These are phyloP conservation scores for Talaromyces nanjingensis DNA, from an alignment of 495 filamentous ascomycete species.

Conservation along the genomic window DNA sequence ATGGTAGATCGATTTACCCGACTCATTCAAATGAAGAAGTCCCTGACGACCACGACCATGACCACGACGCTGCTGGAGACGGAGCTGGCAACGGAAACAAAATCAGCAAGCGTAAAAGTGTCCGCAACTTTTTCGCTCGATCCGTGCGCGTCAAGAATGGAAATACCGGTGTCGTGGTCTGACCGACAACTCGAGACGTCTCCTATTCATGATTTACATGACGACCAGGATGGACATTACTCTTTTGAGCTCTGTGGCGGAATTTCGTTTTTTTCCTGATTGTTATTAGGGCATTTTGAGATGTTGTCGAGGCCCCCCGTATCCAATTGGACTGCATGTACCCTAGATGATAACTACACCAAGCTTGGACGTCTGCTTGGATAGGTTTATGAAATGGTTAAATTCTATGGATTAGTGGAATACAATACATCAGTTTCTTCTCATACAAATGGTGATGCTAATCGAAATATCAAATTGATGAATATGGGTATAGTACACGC, in stretches of 20 bases:
- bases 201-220: neutral
- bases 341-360: neutral
- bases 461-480: neutral
- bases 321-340: neutral
- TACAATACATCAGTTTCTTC: neutral
- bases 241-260: neutral
- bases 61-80: neutral
- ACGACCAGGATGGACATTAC: neutral
- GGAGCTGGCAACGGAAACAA: neutral
- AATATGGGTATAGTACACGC: neutral
- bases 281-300: neutral
- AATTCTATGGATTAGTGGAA: neutral
- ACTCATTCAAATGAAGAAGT: neutral
- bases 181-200: neutral
- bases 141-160: neutral
- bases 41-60: neutral
- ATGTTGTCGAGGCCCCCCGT: neutral
- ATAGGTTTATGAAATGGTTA: neutral
- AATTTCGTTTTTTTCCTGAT: neutral
- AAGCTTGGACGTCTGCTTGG: neutral
- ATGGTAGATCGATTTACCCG: neutral
- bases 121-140: constrained; percentile 6
- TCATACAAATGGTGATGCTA: neutral
- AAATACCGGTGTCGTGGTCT: neutral
- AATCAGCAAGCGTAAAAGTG: constrained; percentile 2